Base-by-base conservation (phyloP, 495 filamentous ascomycete species). In the Tuber melanosporum region DNA sequence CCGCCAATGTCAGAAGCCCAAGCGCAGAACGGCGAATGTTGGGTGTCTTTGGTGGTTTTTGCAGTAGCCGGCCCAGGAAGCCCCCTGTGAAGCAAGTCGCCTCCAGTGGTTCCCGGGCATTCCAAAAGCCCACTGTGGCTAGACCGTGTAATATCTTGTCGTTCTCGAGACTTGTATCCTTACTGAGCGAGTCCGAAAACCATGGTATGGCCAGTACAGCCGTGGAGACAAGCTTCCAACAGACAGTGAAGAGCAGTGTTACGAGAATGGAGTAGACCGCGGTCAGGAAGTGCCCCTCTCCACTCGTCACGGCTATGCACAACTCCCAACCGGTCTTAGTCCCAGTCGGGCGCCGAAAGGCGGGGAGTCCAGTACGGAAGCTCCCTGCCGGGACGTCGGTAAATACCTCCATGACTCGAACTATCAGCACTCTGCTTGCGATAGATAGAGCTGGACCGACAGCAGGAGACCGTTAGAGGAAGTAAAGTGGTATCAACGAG, bases 1-100 rank as follows among this genome's bases (percentile, higher is more conserved):
- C 0, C 0, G 49, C 49, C 20, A 57, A 10, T 52, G n/a, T 6
- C 20, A 52, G 0, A 0, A 52, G 20, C 47, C 20, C 1, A 6
- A n/a, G 22, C 1, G 20, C 6, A 0, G 20, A 6, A 20, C 47
- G 1, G 1, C 19, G 17, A 17, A 20, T 20, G 0, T 5, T 1
- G 20, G 41, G 15, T 17, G 0, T 17, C 2, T 12, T 12, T 12
- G 0, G 12, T 15, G 10, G 0, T 0, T 0, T 0, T 15, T 3
- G 12, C 12, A 5, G 20, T 32, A 32, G 17, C 6, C n/a, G 70
- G 17, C 0, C 0, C 15, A 71, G 43, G 26, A 36, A 71, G 1
- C 43, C 26, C 7, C 9, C 9, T 20, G 4, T 7, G 70, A 71
- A 71, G 19, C 0, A 5, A 3, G 10, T 3, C 9, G 70, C 70